Evolutionary conservation across 306 rosid species (phyloP).

Genomic region (Glycine tomentella): DNA sequence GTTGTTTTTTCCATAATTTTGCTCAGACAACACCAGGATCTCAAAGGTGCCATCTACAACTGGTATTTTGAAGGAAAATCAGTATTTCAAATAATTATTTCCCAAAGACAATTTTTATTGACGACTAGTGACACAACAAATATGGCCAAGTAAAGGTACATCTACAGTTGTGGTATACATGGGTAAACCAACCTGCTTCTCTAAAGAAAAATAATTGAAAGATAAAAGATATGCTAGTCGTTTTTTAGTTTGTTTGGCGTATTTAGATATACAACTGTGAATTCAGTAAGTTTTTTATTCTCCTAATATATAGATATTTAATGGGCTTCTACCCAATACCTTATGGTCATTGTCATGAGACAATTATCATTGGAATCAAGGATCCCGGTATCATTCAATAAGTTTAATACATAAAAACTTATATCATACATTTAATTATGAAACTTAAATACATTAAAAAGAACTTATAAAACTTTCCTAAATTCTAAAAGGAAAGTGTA

Average conservation of each 20-base stretch:
- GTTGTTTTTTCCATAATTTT: not conserved
- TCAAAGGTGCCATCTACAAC: slow-evolving; percentile 3
- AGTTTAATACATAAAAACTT: not conserved
- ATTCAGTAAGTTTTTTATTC: too few relatives aligned
- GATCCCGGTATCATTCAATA: too few relatives aligned
- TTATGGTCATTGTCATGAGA: too few relatives aligned
- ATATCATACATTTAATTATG: not conserved
- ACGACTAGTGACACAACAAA: not conserved
- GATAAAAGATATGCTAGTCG: too few relatives aligned
- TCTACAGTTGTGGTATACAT: too few relatives aligned
- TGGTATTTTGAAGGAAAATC: slow-evolving; percentile 28
- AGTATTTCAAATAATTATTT: slow-evolving; percentile 23
- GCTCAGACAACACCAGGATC: not conserved
- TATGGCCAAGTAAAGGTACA: not conserved
- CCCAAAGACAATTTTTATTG: not conserved
- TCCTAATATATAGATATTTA: too few relatives aligned
- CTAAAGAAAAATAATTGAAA: too few relatives aligned
- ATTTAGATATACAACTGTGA: too few relatives aligned
- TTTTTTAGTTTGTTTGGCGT: too few relatives aligned
- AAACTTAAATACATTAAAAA: not conserved
- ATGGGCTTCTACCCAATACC: too few relatives aligned
- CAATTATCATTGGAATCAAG: too few relatives aligned
- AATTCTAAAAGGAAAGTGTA: not conserved
- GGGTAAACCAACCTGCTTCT: too few relatives aligned
- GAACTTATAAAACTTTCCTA: not conserved